These are phyloP conservation scores for Amanita subjunquillea DNA, from an alignment of 768 basidiomycete species.

Conservation along the genomic window DNA sequence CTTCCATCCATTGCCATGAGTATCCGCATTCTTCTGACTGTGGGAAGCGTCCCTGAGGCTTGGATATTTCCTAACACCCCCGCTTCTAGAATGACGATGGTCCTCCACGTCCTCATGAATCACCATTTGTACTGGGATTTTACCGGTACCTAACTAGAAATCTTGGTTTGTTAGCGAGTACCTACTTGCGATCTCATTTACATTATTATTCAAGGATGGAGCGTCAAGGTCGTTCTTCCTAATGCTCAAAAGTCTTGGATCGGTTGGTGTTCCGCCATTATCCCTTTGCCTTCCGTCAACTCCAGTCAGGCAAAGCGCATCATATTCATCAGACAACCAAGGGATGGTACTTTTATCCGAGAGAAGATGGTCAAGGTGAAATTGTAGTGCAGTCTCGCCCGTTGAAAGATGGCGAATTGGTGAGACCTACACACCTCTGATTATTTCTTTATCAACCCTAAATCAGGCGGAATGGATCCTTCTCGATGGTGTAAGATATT, in stretches of 20 bases:
- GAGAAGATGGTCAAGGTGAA: conserved; percentile 62
- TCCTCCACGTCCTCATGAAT: conserved; percentile 53
- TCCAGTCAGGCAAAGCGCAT: conserved; percentile 59
- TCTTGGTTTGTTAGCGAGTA: conserved; percentile 35
- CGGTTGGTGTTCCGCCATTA: conserved; percentile 30
- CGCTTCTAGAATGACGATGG: conserved; percentile 73
- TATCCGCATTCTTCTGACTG: conserved; percentile 27
- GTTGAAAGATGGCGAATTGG: conserved; percentile 65
- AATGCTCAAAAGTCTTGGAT: conserved; percentile 86
- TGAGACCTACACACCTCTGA: conserved; percentile 13
- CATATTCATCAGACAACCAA: conserved; percentile 64
- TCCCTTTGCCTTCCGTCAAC: not conserved
- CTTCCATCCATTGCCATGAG: not conserved
- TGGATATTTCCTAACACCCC: not conserved
- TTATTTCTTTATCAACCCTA: not conserved
- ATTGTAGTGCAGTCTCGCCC: conserved; percentile 49
- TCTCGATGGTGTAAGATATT: conserved; percentile 59
- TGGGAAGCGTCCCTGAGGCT: conserved; percentile 9
- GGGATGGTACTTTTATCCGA: conserved; percentile 74
- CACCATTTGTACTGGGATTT: conserved; percentile 68
- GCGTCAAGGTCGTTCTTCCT: conserved; percentile 73
- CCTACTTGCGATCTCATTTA: conserved; percentile 15
- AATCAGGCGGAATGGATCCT: conserved; percentile 79
- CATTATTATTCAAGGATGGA: conserved; percentile 54
- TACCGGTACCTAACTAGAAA: conserved; percentile 48